Evolutionary conservation across 768 basidiomycete species (phyloP), one percentile per base, ranked within the genome.

Genomic region (Russula sp.): DNA sequence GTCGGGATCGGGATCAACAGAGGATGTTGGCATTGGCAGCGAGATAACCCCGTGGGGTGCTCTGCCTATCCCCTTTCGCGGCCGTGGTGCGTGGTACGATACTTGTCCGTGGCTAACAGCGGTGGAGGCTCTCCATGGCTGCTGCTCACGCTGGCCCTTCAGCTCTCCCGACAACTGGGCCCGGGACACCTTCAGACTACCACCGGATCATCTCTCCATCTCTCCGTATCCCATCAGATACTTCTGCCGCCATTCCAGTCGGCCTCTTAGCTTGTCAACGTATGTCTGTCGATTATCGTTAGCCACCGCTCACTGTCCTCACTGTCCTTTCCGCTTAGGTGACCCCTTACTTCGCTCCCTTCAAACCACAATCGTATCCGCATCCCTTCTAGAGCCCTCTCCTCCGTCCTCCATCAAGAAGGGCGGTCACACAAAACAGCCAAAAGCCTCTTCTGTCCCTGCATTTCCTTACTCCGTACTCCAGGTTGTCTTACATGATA

Each of bases 251-350:
- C 18, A 79, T 87, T 42, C 88, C 87, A 41, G 88, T 92, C 42
- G 90, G 90, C 48, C 76, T 91, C 16, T 76, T 93, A 34, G 84
- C 87, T 18, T 92, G 90, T 70, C 88, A 90, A 79, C 85, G 88
- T 87, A 74, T 67, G 74, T 60, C 41, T 63, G 48, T 51, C 41
- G 32, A 65, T 43, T 56, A 55, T n/a, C 22, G 38, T 55, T 39
- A 47, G n/a, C 42, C 11, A 5, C 14, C 2, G n/a, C 10, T 43
- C 36, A 57, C 25, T 10, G 10, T 18, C 50, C 10, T 43, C 36
- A 57, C 25, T 10, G 10, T 18, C 50, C 18, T 22, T 54, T 57
- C 50, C 29, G 10, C 59, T 39, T 69, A 88, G 87, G 87, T 32
- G 86, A 92, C 66, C 89, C 90, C 7, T 79, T 90, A 14, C 76